Evolutionary conservation across 352 stramenopile species (phyloP).

Genomic region (Phytopythium boreale): DNA sequence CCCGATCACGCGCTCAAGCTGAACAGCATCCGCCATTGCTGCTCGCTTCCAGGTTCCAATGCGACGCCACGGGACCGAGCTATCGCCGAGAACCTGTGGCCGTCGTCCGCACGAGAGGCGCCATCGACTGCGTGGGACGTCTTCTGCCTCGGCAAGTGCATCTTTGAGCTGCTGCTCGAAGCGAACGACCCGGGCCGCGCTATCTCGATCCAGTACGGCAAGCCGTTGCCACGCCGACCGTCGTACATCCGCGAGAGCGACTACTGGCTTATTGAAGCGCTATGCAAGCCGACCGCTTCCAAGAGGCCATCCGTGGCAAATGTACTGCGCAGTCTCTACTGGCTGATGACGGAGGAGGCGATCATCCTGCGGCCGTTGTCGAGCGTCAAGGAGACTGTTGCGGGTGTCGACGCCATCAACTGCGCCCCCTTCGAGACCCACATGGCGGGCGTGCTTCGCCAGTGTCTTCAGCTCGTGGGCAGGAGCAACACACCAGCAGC

Average conservation of each 20-base stretch:
- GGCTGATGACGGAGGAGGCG: conserved; percentile 1
- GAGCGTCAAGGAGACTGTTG: conserved; percentile 1
- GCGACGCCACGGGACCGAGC: neutral
- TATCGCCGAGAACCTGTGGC: neutral
- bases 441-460: conserved; percentile 1
- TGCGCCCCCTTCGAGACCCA: neutral
- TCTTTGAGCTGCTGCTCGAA: conserved; percentile 6
- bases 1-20: neutral
- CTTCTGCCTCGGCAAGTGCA: conserved; percentile 3
- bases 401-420: conserved; percentile 2
- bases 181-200: conserved; percentile 3
- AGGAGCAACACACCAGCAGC: neutral
- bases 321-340: conserved; percentile 4
- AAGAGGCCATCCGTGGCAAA: neutral
- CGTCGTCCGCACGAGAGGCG: neutral
- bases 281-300: neutral
- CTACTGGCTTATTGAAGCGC: conserved; percentile 3
- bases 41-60: neutral
- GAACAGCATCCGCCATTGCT: neutral
- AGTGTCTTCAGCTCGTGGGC: conserved; percentile 1
- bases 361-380: conserved; percentile 3
- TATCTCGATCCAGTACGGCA: neutral
- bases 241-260: conserved; percentile 2
- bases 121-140: neutral
- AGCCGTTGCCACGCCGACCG: conserved; percentile 1